phyloP scores from a whole-genome alignment of 257 asterid genomes.

The Ocimum tenuiflorum region DNA sequence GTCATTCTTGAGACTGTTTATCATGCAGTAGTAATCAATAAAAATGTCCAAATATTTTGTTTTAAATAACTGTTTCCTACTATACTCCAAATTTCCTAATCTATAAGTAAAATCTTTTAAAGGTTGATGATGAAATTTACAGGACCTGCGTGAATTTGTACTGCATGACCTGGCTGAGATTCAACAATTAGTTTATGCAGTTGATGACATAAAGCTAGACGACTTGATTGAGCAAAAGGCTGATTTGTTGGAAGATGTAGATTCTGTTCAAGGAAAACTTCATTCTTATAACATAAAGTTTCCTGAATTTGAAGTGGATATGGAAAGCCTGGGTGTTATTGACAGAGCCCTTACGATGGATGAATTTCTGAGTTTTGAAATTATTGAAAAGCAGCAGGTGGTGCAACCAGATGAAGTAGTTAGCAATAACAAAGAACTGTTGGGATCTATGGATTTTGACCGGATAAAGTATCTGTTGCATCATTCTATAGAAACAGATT shows the following conservation, averaged over 20 bases:
- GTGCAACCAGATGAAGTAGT: constrained; percentile 36
- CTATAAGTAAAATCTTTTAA: not conserved
- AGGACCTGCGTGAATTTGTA: constrained; percentile 51
- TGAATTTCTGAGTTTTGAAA: constrained; percentile 38
- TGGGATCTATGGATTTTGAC: constrained; percentile 50
- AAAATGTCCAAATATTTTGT: not conserved
- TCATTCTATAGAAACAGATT: constrained; percentile 25
- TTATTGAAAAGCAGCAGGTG: constrained; percentile 40
- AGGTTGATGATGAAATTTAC: constrained; percentile 29
- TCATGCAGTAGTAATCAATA: constrained; percentile 3
- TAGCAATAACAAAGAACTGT: constrained; percentile 37
- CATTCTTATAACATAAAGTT: constrained; percentile 27
- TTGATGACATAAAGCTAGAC: constrained; percentile 41
- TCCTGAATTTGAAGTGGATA: constrained; percentile 64
- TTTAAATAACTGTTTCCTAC: constrained; percentile 15
- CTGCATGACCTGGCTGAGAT: constrained; percentile 41
- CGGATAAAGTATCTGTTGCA: constrained; percentile 38
- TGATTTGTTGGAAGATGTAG: constrained; percentile 47
- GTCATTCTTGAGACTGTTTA: not conserved
- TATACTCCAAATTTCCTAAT: not conserved
- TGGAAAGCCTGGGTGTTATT: constrained; percentile 39
- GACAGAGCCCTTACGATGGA: constrained; percentile 28
- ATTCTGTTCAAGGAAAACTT: constrained; percentile 32
- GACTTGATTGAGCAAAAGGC: constrained; percentile 35
- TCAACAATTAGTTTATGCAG: constrained; percentile 51